Evolutionary conservation across 306 rosid genomes (phyloP).

Genomic region (Quercus robur): DNA sequence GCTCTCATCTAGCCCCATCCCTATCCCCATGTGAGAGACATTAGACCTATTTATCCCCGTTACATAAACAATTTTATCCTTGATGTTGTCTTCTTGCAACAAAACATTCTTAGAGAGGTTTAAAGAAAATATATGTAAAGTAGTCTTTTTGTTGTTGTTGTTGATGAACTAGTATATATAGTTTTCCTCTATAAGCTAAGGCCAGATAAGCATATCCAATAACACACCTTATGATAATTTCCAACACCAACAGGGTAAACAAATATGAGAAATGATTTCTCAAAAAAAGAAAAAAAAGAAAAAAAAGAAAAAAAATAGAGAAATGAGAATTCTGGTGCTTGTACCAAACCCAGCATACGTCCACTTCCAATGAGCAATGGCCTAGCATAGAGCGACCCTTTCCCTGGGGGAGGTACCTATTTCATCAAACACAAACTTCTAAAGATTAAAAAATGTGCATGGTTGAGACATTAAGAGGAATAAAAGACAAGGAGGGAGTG

Average conservation of each 20-base stretch:
- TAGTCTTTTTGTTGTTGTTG: too few relatives aligned
- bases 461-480: not conserved
- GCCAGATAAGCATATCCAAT: not conserved
- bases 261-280: slow-evolving; percentile 38
- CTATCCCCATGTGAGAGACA: too few relatives aligned
- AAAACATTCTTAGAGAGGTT: too few relatives aligned
- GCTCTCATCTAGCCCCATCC: too few relatives aligned
- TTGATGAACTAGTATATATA: too few relatives aligned
- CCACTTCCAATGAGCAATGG: slow-evolving; percentile 78
- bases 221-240: slow-evolving; percentile 41
- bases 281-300: too few relatives aligned
- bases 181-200: too few relatives aligned
- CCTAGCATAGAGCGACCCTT: slow-evolving; percentile 55
- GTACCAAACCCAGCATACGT: slow-evolving; percentile 30
- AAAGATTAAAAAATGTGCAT: not conserved
- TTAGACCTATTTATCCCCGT: too few relatives aligned
- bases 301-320: not conserved
- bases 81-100: too few relatives aligned
- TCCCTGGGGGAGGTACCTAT: slow-evolving; percentile 66
- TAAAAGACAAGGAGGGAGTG: not conserved
- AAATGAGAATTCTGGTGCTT: slow-evolving; percentile 55
- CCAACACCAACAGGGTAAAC: slow-evolving; percentile 40
- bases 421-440: slow-evolving; percentile 6
- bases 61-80: too few relatives aligned
- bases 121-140: too few relatives aligned